phyloP scores from a whole-genome alignment of 331 rosid species.

The Telfairia occidentalis region DNA sequence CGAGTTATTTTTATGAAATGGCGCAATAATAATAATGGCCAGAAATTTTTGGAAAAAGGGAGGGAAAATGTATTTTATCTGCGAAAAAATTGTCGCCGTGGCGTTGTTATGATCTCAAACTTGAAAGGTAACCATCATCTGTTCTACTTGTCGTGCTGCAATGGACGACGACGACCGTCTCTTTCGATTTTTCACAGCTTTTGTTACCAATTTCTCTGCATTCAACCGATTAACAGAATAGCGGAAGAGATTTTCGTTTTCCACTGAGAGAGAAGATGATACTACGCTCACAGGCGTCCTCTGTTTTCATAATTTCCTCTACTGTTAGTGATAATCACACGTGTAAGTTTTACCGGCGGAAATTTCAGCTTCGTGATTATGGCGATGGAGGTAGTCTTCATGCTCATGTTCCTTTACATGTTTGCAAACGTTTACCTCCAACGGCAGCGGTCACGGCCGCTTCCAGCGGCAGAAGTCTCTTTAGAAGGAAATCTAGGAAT shows the following conservation, averaged over 20 bases:
- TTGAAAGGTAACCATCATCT: not conserved
- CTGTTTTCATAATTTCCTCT: constrained; percentile 9
- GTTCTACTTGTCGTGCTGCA: not conserved
- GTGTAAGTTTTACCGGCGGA: not conserved
- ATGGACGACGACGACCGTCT: not conserved
- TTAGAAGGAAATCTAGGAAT: not conserved
- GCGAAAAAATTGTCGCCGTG: not conserved
- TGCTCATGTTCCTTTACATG: not conserved
- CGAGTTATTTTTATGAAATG: too few relatives aligned
- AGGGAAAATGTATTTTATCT: not conserved
- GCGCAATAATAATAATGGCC: not conserved
- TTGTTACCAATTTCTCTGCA: not conserved
- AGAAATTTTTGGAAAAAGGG: not conserved
- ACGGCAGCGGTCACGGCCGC: not conserved
- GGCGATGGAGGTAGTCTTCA: not conserved
- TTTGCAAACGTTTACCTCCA: not conserved
- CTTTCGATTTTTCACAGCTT: not conserved
- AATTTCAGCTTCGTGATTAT: not conserved
- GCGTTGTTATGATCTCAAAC: not conserved
- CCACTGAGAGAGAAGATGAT: not conserved
- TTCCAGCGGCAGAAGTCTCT: not conserved
- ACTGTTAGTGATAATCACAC: not conserved
- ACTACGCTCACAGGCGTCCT: not conserved
- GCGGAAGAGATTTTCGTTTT: not conserved
- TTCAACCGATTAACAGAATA: not conserved